phyloP scores from a whole-genome alignment of 2,329 filamentous ascomycete genomes.

The Aspergillus pseudoterreus region DNA sequence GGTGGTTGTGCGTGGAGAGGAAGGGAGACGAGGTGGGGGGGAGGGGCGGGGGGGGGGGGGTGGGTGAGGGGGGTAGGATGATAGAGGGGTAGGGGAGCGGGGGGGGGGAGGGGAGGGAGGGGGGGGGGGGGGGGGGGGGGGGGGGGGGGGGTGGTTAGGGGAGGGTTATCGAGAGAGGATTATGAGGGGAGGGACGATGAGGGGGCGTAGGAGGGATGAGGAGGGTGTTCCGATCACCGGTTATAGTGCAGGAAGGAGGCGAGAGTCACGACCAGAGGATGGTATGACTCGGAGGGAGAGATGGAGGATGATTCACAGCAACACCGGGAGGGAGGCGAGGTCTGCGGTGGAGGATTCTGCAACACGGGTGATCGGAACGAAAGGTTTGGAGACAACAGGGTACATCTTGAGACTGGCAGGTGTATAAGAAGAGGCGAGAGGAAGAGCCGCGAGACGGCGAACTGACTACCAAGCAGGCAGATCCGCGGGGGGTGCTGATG shows the following conservation, averaged over 20 bases:
- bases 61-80: too few relatives aligned
- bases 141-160: neutral
- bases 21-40: too few relatives aligned
- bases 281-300: conserved; percentile 13
- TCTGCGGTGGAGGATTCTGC: conserved; percentile 29
- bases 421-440: conserved; percentile 18
- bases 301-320: conserved; percentile 15
- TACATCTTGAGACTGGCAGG: conserved; percentile 36
- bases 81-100: too few relatives aligned
- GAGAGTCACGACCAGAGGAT: conserved; percentile 11
- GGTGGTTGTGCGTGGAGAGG: conserved; percentile 3
- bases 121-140: too few relatives aligned
- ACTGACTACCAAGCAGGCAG: conserved; percentile 33
- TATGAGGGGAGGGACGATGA: neutral
- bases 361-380: conserved; percentile 37
- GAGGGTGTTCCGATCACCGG: conserved; percentile 23
- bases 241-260: conserved; percentile 21
- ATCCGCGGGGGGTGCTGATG: conserved; percentile 16
- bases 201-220: neutral
- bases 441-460: conserved; percentile 26
- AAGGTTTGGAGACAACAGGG: conserved; percentile 29
- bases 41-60: too few relatives aligned
- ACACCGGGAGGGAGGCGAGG: conserved; percentile 23
- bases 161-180: neutral
- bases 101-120: too few relatives aligned